Base-by-base conservation (phyloP, 2,329 filamentous ascomycete species). In the Colletotrichum zoysiae region DNA sequence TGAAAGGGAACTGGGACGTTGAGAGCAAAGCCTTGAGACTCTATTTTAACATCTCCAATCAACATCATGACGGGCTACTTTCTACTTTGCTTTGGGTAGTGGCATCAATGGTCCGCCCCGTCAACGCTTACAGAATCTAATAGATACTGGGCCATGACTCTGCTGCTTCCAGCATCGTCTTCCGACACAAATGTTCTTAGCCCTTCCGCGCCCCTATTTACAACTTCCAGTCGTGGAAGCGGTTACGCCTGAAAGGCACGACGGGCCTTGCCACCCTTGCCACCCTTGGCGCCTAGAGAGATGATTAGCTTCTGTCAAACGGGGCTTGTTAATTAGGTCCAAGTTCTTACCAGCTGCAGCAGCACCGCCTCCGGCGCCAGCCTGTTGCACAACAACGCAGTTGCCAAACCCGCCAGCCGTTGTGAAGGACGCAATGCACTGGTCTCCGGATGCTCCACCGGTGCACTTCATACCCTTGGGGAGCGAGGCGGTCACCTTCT, bases 311-410 rank as follows among this genome's bases (percentile, higher is more conserved):
- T 51, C 26, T 30, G 50, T 53, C 6, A 30, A 14, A 53, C 30
- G 2, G n/a, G 12, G 6, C 50, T 6, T n/a, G n/a, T n/a, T 9
- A 9, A 18, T 30, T 1, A 30, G 50, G 50, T 53, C 30, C 20
- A 9, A 18, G 11, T 5, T 53, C 50, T 53, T 53, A 53, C 50
- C 20, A 46, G 18, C 14, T 30, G 50, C 23, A 18, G 48, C 23
- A 46, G 12, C 38, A 16, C 42, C 30, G 18, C 53, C 44, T 35
- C 58, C 61, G 40, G 18, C 40, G 50, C 26, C 67, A 23, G 18
- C 67, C 60, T 73, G 71, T 46, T 73, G 71, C 40, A 73, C 67
- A n/a, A 65, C 71, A 18, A 73, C 71, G 35, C 71, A 73, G 64
- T 73, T 73, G 20, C 71, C 71, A 48, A 73, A 73, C 14, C 71